These are phyloP conservation scores for Rhododendron griersonianum DNA, from an alignment of 148 eudicot species.

Conservation along the genomic window DNA sequence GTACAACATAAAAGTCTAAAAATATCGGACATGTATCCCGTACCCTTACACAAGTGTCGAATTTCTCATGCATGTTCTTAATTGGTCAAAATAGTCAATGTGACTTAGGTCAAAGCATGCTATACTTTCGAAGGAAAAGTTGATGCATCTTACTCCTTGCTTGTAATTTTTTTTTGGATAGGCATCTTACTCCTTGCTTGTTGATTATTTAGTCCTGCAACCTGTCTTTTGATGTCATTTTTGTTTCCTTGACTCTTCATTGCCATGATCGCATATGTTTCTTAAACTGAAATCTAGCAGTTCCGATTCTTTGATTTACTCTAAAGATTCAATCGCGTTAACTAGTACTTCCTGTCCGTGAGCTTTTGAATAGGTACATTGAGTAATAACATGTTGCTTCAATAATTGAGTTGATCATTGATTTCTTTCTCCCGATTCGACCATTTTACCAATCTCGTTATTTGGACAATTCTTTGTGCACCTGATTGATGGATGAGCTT, in stretches of 20 bases:
- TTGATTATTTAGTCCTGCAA: not conserved
- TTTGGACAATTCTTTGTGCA: not conserved
- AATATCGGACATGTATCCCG: not conserved
- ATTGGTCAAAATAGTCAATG: not conserved
- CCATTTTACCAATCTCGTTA: not conserved
- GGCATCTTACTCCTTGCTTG: not conserved
- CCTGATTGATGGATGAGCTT: not conserved
- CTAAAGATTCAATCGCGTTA: not conserved
- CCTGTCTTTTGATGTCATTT: not conserved
- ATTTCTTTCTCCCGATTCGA: not conserved
- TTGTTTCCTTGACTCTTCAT: not conserved
- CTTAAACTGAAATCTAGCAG: not conserved
- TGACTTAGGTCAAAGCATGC: not conserved
- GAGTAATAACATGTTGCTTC: not conserved
- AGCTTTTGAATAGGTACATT: not conserved
- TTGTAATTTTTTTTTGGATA: not conserved
- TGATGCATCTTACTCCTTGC: not conserved
- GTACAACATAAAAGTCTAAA: not conserved
- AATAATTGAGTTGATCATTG: not conserved
- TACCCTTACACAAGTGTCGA: not conserved
- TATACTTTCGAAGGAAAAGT: not conserved
- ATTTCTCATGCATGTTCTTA: not conserved
- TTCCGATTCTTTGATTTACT: not conserved
- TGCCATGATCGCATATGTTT: not conserved
- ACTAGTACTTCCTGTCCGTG: not conserved